Conservation (phyloP, 2,329 filamentous ascomycete genomes). For the Decorospora gaudefroyi region DNA sequence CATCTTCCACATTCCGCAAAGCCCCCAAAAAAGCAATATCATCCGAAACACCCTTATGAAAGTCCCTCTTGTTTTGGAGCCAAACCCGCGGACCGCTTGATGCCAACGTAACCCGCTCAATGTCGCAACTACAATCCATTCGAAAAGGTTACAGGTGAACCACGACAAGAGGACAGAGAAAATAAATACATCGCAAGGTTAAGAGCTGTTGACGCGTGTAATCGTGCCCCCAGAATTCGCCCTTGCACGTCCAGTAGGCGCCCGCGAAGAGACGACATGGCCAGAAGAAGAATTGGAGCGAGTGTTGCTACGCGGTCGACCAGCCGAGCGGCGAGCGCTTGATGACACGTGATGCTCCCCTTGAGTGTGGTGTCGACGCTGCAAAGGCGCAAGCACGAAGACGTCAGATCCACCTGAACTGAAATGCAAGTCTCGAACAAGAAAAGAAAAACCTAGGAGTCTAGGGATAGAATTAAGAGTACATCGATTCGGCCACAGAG, state of each 20-base stretch:
- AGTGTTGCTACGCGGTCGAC: conserved; percentile 49
- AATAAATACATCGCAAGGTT: not conserved
- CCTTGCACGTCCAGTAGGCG: conserved; percentile 35
- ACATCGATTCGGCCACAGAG: conserved; percentile 49
- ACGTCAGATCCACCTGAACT: conserved; percentile 48
- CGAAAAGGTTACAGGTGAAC: conserved; percentile 16
- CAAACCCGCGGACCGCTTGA: conserved; percentile 21
- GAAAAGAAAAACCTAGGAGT: conserved; percentile 39
- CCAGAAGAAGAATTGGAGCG: conserved; percentile 46
- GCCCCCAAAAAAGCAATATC: conserved; percentile 2
- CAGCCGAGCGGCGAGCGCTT: conserved; percentile 41
- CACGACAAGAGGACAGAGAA: conserved; percentile 7
- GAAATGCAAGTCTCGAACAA: conserved; percentile 43
- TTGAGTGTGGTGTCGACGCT: conserved; percentile 47
- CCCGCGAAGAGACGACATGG: conserved; percentile 30
- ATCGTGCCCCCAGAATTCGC: conserved; percentile 39
- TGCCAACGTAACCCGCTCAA: conserved; percentile 21
- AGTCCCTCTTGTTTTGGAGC: conserved; percentile 31
- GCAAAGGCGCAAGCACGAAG: conserved; percentile 45
- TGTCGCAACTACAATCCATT: conserved; percentile 20
- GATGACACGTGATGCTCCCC: conserved; percentile 41
- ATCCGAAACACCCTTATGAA: conserved; percentile 25
- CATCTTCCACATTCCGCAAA: conserved; percentile 3
- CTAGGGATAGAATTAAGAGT: conserved; percentile 50
- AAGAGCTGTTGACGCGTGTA: conserved; percentile 30